Evolutionary conservation across 2,329 filamentous ascomycete genomes (phyloP).

Genomic region (Aspergillus intermedius): DNA sequence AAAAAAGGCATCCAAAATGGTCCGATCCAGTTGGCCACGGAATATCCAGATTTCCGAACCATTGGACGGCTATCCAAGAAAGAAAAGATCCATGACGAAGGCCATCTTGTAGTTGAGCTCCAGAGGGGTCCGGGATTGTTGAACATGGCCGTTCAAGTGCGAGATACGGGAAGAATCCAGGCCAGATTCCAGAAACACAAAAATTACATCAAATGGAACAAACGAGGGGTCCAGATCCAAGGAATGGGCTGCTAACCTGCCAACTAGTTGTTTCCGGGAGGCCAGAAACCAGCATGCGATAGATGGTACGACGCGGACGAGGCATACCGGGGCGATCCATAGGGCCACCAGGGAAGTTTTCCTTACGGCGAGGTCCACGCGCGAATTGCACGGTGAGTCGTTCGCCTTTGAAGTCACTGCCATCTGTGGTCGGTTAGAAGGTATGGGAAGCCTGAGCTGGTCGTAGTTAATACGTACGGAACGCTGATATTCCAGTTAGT

Average conservation of each 20-base stretch:
- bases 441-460: slow-evolving; percentile 43
- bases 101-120: background rate
- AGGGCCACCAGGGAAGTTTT: slow-evolving; percentile 53
- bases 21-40: slow-evolving; percentile 14
- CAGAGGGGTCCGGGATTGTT: background rate
- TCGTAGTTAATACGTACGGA: slow-evolving; percentile 55
- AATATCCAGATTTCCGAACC: slow-evolving; percentile 3
- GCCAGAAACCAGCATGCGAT: slow-evolving; percentile 95
- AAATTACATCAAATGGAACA: slow-evolving; percentile 12
- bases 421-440: slow-evolving; percentile 57
- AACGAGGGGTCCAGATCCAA: slow-evolving; percentile 20
- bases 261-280: slow-evolving; percentile 94
- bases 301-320: slow-evolving; percentile 86
- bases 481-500: slow-evolving; percentile 39
- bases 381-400: slow-evolving; percentile 97
- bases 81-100: background rate
- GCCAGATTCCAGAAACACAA: slow-evolving; percentile 2
- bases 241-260: slow-evolving; percentile 76
- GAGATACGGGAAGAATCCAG: background rate
- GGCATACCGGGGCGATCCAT: slow-evolving; percentile 59
- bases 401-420: slow-evolving; percentile 96
- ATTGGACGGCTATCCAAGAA: background rate
- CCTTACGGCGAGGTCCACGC: slow-evolving; percentile 69
- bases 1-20: slow-evolving; percentile 1
- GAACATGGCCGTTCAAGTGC: background rate